These are phyloP conservation scores for Marasmius oreades DNA, from an alignment of 1,284 basidiomycete species.

Conservation along the genomic window DNA sequence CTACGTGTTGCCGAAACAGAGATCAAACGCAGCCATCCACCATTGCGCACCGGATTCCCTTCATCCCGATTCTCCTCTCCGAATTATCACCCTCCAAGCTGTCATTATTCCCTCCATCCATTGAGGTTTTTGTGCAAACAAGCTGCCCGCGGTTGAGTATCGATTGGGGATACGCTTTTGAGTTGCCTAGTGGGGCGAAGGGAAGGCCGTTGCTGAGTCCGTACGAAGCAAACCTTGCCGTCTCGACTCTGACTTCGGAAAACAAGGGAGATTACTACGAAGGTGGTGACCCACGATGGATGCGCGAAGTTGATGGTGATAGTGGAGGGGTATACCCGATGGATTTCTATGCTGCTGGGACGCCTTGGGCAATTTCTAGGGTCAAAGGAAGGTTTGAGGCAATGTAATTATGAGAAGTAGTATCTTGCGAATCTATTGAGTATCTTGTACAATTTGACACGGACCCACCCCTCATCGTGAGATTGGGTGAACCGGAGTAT, in stretches of 20 bases:
- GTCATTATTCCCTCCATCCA: slow-evolving; percentile 72
- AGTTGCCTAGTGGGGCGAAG: slow-evolving; percentile 22
- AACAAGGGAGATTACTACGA: neutral
- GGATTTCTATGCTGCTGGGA: slow-evolving; percentile 91
- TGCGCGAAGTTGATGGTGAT: slow-evolving; percentile 43
- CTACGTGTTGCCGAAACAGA: neutral
- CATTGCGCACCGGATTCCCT: slow-evolving; percentile 59
- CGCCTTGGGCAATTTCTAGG: slow-evolving; percentile 67
- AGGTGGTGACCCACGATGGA: neutral
- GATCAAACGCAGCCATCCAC: slow-evolving; percentile 9
- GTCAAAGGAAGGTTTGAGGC: slow-evolving; percentile 1
- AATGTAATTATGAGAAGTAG: neutral
- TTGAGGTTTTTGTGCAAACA: slow-evolving; percentile 92
- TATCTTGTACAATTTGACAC: too few relatives aligned
- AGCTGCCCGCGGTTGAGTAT: slow-evolving; percentile 95
- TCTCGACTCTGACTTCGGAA: slow-evolving; percentile 45
- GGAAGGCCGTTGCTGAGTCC: slow-evolving; percentile 82
- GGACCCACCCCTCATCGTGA: too few relatives aligned
- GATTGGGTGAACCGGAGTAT: too few relatives aligned
- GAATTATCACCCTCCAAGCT: slow-evolving; percentile 96
- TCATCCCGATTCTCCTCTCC: slow-evolving; percentile 89
- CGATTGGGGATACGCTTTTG: slow-evolving; percentile 98
- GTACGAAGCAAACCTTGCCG: slow-evolving; percentile 90
- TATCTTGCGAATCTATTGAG: too few relatives aligned
- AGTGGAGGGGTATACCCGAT: slow-evolving; percentile 72